Evolutionary conservation across 2,329 filamentous ascomycete species (phyloP).

Genomic region (Aspergillus uvarum): DNA sequence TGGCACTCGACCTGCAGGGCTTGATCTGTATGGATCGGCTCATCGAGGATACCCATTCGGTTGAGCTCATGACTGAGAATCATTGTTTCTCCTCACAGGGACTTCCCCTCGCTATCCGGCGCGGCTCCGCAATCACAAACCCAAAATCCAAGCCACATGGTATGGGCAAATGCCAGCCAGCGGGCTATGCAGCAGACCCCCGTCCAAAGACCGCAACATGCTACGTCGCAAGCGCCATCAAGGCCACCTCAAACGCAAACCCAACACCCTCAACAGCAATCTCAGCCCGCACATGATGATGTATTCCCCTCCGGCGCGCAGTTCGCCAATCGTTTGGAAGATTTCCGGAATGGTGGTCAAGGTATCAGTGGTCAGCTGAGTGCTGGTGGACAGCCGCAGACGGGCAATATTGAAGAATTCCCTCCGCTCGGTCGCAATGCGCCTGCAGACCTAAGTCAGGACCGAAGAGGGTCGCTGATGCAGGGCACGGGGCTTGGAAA

Average conservation of each 20-base stretch:
- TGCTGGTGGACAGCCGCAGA: conserved; percentile 52
- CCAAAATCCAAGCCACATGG: conserved; percentile 53
- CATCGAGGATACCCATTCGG: neutral
- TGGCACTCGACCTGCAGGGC: conserved; percentile 5
- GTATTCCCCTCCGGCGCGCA: conserved; percentile 49
- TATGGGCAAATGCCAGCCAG: conserved; percentile 59
- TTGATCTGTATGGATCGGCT: neutral
- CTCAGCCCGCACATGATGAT: conserved; percentile 50
- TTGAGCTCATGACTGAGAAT: conserved; percentile 10
- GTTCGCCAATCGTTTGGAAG: conserved; percentile 53
- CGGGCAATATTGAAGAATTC: conserved; percentile 60
- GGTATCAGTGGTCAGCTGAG: conserved; percentile 54
- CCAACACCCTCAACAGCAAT: conserved; percentile 43
- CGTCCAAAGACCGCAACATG: conserved; percentile 53
- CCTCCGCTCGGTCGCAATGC: conserved; percentile 57
- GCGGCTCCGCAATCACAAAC: conserved; percentile 55
- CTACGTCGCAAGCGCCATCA: conserved; percentile 44
- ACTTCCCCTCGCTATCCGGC: conserved; percentile 62
- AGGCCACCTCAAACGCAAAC: conserved; percentile 41
- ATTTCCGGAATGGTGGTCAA: conserved; percentile 59
- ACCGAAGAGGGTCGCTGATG: conserved; percentile 52
- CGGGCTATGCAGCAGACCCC: conserved; percentile 54
- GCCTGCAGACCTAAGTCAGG: conserved; percentile 51
- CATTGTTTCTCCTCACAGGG: conserved; percentile 42
- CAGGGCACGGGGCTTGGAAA: conserved; percentile 49